Evolutionary conservation across 768 basidiomycete genomes (phyloP), one percentile per base, ranked within the genome.

Genomic region (Rhodotorula taiwanensis): DNA sequence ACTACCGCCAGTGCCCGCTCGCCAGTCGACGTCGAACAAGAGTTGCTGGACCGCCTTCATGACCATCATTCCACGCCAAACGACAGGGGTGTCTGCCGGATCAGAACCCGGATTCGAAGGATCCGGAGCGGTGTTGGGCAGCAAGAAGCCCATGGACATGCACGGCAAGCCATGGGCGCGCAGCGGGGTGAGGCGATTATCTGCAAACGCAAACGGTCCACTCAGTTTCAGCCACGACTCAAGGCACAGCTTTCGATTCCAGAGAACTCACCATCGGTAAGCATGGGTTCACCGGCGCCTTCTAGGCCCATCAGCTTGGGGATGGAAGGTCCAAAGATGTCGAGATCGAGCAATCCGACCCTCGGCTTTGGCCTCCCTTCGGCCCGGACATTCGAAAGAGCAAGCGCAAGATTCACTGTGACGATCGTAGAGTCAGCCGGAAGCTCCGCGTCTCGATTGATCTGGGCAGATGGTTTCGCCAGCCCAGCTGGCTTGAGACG

Each of bases 41-140:
- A 98, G 80, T 74, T 97, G 93, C 74, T 97, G 93, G 0, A 93
- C 90, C 30, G 93, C 92, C 73, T 97, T 97, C 77, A 94, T 92
- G 2, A 97, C 94, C 94, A 97, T 98, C 27, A 95, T 81, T 4
- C 94, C 94, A 30, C 94, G 82, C 94, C 94, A 99, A 34, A 94
- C 89, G 36, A 97, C 81, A 0, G 92, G 85, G 0, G 84, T 83
- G 73, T 93, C 89, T 14, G 52, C n/a, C 4, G 34, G 45, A 5
- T 21, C 16, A 28, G 27, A 21, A 11, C 41, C 28, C 55, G 47
- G 2, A 33, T 49, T 41, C 2, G 41, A 42, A 1, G 55, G 52
- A 20, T 52, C 55, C 5, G 60, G 77, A 1, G 88, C 86, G 31
- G 52, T 45, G 52, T 59, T 66, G 1, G 71, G 77, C 20, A 98